Evolutionary conservation across 108 stramenopile species (phyloP).

Genomic region (Skeletonema potamos): DNA sequence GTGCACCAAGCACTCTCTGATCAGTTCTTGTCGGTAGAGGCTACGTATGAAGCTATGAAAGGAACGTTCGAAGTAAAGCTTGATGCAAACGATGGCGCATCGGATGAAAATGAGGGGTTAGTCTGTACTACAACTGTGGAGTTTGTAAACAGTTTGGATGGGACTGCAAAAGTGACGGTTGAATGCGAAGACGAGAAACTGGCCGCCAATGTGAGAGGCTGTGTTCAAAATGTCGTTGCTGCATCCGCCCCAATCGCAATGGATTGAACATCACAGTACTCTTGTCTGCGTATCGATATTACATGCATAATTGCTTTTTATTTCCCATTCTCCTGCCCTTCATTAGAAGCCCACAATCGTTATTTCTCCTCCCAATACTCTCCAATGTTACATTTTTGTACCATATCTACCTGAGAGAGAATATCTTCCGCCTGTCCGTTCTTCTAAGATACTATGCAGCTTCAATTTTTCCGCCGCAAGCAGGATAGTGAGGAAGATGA

Average conservation of each 20-base stretch:
- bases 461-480: background rate
- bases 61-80: conserved; percentile 76
- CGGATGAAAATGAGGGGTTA: conserved; percentile 17
- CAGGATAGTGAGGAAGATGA: too few relatives aligned
- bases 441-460: background rate
- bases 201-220: conserved; percentile 71
- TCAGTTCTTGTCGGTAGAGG: conserved; percentile 80
- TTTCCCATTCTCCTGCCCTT: too few relatives aligned
- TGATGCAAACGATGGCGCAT: conserved; percentile 55
- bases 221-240: conserved; percentile 60
- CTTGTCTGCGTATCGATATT: background rate
- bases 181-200: conserved; percentile 78
- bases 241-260: conserved; percentile 46
- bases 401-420: too few relatives aligned
- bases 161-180: conserved; percentile 68
- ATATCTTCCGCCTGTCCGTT: background rate
- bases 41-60: conserved; percentile 71
- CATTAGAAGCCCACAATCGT: too few relatives aligned
- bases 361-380: too few relatives aligned
- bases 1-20: conserved; percentile 64
- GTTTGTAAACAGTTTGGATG: conserved; percentile 56
- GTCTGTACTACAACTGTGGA: conserved; percentile 64
- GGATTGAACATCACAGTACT: background rate
- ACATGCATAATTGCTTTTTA: background rate
- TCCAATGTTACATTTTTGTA: too few relatives aligned